Percentiles rank a stretch among this genome's conserved stretches.
phyloP scores from a whole-genome alignment of 1,284 basidiomycete genomes.

The Ustilago bromivora region DNA sequence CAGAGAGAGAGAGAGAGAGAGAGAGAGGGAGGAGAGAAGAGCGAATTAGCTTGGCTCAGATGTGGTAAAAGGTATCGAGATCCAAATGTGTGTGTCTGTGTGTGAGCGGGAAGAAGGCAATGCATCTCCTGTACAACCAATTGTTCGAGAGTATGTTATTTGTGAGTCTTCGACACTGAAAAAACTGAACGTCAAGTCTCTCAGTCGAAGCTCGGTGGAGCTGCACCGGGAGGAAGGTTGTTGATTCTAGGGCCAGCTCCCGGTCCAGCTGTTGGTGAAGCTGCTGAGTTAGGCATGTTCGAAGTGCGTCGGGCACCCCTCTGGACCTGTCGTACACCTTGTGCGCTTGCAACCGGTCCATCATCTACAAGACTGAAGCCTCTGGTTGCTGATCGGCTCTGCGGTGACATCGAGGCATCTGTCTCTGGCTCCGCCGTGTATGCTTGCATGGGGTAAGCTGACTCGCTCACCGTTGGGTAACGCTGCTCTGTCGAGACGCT shows the following conservation, averaged over 20 bases:
- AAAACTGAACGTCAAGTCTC: constrained; percentile 1
- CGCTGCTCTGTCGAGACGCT: constrained; percentile 58
- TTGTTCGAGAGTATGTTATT: constrained; percentile 14
- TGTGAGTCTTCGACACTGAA: constrained; percentile 4
- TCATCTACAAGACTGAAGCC: constrained; percentile 68
- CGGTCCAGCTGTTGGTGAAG: constrained; percentile 18
- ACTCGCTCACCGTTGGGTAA: constrained; percentile 58
- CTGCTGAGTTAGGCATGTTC: constrained; percentile 33
- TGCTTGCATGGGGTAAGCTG: constrained; percentile 51
- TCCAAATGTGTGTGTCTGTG: not conserved
- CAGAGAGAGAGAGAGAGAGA: too few relatives aligned
- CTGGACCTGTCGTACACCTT: constrained; percentile 62
- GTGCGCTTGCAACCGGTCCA: constrained; percentile 61
- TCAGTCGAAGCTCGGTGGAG: constrained; percentile 39
- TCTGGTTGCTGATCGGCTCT: constrained; percentile 32
- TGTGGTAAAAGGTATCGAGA: not conserved
- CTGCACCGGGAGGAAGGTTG: constrained; percentile 43
- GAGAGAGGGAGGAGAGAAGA: constrained; percentile 4
- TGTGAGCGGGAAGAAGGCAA: not conserved
- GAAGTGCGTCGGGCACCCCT: constrained; percentile 62
- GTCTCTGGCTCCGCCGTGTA: constrained; percentile 60
- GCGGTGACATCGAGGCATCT: constrained; percentile 29
- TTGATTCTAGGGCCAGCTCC: constrained; percentile 11
- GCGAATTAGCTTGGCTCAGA: constrained; percentile 5
- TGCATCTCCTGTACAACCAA: constrained; percentile 18